A percentile compares a stretch with the other conserved stretches of the same genome.
Evolutionary conservation across 2,329 filamentous ascomycete species (phyloP).

Genomic region (Fusarium humuli): DNA sequence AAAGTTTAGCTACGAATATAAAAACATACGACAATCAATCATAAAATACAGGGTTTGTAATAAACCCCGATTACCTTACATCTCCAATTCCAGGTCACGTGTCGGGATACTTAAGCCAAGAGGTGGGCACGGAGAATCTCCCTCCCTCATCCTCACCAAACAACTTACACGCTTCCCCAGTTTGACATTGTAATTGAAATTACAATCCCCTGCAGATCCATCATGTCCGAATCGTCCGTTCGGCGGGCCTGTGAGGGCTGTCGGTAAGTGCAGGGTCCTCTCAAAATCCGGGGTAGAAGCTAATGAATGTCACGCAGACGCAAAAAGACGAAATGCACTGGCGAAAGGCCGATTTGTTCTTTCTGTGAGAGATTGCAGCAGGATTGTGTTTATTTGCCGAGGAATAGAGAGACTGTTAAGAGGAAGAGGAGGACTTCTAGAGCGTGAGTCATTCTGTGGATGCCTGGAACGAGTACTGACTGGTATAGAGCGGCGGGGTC

Average conservation of each 20-base stretch:
- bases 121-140: slow-evolving; percentile 27
- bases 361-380: slow-evolving; percentile 38
- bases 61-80: not conserved
- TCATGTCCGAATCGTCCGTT: slow-evolving; percentile 27
- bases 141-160: not conserved
- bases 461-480: too few species aligned
- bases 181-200: not conserved
- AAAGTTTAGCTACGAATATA: not conserved
- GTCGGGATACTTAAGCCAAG: not conserved
- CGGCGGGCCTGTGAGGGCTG: slow-evolving; percentile 32
- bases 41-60: not conserved
- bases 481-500: not conserved
- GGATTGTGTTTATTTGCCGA: slow-evolving; percentile 29
- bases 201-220: not conserved
- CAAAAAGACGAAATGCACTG: slow-evolving; percentile 42
- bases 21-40: not conserved
- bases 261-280: slow-evolving; percentile 12
- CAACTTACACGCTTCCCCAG: not conserved
- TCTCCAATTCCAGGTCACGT: slow-evolving; percentile 24
- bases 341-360: slow-evolving; percentile 36
- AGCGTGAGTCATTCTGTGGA: slow-evolving; percentile 20
- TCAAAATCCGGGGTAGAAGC: not conserved
- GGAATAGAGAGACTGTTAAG: slow-evolving; percentile 24
- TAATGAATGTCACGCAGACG: slow-evolving; percentile 7
- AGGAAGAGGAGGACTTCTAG: slow-evolving; percentile 25